Percentiles rank a stretch among this genome's conserved stretches.
phyloP scores from a whole-genome alignment of 2,329 filamentous ascomycete species.

The Periconia macrospinosa region DNA sequence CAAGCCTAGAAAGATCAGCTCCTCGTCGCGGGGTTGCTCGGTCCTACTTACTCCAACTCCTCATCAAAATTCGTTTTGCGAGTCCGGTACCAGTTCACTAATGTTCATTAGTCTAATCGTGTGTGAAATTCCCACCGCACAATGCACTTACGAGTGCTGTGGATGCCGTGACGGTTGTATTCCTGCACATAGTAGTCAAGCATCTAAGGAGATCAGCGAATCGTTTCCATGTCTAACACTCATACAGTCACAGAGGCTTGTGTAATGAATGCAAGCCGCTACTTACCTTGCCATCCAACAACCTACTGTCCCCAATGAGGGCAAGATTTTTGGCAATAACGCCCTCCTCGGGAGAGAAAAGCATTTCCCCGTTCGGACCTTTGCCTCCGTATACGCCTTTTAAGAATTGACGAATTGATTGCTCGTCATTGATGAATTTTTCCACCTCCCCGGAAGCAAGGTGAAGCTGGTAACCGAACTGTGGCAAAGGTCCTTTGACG shows the following conservation, averaged over 20 bases:
- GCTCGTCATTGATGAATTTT: slow-evolving; percentile 53
- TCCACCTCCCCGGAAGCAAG: slow-evolving; percentile 65
- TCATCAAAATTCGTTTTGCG: slow-evolving; percentile 74
- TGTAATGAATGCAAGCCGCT: not conserved
- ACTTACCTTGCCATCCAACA: slow-evolving; percentile 64
- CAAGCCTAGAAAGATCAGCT: slow-evolving; percentile 20
- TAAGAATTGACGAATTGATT: slow-evolving; percentile 70
- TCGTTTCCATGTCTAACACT: slow-evolving; percentile 27
- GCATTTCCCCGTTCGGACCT: slow-evolving; percentile 57
- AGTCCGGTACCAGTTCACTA: slow-evolving; percentile 85
- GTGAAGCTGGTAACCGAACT: slow-evolving; percentile 84
- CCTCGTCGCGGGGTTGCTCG: not conserved
- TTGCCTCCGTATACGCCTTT: slow-evolving; percentile 70
- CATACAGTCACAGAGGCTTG: not conserved
- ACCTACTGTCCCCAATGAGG: slow-evolving; percentile 57
- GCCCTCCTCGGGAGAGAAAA: slow-evolving; percentile 64
- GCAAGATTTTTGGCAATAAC: slow-evolving; percentile 65
- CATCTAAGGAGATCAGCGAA: slow-evolving; percentile 16
- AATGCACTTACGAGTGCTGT: slow-evolving; percentile 64
- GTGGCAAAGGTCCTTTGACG: slow-evolving; percentile 61
- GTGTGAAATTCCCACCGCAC: not conserved
- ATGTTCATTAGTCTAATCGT: slow-evolving; percentile 13
- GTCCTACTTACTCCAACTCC: slow-evolving; percentile 55
- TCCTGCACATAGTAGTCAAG: slow-evolving; percentile 75
- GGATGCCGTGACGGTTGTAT: slow-evolving; percentile 72